Base-by-base conservation (phyloP, 345 rosid genomes). In the Lumnitzera littorea region DNA sequence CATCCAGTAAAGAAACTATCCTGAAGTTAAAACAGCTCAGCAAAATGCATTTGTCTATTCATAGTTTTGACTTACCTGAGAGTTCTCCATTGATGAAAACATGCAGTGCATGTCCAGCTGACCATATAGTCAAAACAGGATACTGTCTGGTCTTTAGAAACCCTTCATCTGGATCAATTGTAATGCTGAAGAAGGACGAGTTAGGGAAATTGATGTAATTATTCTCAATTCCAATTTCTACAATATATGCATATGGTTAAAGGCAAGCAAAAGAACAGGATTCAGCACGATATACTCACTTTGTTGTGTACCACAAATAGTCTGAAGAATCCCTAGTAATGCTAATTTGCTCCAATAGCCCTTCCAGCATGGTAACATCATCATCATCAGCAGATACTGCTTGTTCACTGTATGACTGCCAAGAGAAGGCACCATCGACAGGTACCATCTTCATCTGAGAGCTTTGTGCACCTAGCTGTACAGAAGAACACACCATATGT, bases 261-360 rank as follows among this genome's bases (percentile, higher is more conserved):
- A 53, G 3, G 31, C 5, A 16, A 23, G 5, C 11, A 6, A 53
- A 53, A 14, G 56, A 5, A 27, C 31, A 2, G 29, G 57, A 60
- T 56, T 56, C 13, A 61, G 43, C 16, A 13, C 4, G 13, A 20
- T 53, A 51, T 25, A 80, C 97, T 84, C 51, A 94, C 99, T 86
- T 91, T 58, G 97, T 86, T 76, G 82, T 79, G 75, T 86, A 94
- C 99, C 99, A 94, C 74, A 94, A 71, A 62, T 94, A 94, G 70
- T 94, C 99, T 16, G 99, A 66, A n/a, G 58, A 29, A 64, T 94
- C 97, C 70, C 84, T 65, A 17, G 99, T 90, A 57, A 88, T 65
- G 67, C 76, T 76, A 59, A 86, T 63, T 72, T 94, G 99, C 72
- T 90, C 99, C 78, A 78, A 55, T 59, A 94, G 81, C 60, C 97